These are phyloP conservation scores for Euphrasia confusa DNA, from an alignment of 257 asterid genomes.

Conservation along the genomic window DNA sequence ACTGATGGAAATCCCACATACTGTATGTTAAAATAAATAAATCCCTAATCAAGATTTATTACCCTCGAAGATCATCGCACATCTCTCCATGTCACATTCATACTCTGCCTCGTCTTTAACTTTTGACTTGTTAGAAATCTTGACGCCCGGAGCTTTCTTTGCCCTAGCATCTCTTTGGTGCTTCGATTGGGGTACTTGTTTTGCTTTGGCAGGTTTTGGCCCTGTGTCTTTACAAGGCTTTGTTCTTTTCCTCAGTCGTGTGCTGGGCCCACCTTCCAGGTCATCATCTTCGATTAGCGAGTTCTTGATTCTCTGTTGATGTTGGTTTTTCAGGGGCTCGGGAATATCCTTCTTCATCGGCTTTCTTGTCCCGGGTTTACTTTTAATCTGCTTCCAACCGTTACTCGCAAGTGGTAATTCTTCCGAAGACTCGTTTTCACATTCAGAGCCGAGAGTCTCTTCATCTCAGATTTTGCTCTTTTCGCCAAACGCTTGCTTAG, in stretches of 20 bases:
- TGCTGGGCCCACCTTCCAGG: constrained; percentile 77
- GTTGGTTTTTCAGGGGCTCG: constrained; percentile 34
- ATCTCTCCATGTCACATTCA: constrained; percentile 79
- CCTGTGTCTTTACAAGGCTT: constrained; percentile 39
- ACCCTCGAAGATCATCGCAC: constrained; percentile 73
- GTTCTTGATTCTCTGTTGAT: constrained; percentile 34
- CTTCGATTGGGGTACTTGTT: constrained; percentile 33
- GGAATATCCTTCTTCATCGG: constrained; percentile 34
- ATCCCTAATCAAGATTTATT: not conserved
- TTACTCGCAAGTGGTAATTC: constrained; percentile 36
- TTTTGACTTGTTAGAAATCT: constrained; percentile 36
- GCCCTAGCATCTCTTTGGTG: constrained; percentile 32
- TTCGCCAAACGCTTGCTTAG: constrained; percentile 30
- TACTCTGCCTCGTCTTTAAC: constrained; percentile 49
- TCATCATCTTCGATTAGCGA: constrained; percentile 35
- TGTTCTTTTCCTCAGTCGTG: constrained; percentile 75
- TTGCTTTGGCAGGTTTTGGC: constrained; percentile 33
- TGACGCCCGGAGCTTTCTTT: constrained; percentile 38
- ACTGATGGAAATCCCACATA: no score
- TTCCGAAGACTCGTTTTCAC: constrained; percentile 37
- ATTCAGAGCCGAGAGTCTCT: constrained; percentile 29
- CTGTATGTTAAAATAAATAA: not conserved
- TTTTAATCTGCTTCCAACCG: constrained; percentile 42
- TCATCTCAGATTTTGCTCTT: constrained; percentile 28
- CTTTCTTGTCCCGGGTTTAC: constrained; percentile 40